These are phyloP conservation scores for Ophiostoma triangulosporum DNA, from an alignment of 2,329 filamentous ascomycete genomes.

Conservation along the genomic window DNA sequence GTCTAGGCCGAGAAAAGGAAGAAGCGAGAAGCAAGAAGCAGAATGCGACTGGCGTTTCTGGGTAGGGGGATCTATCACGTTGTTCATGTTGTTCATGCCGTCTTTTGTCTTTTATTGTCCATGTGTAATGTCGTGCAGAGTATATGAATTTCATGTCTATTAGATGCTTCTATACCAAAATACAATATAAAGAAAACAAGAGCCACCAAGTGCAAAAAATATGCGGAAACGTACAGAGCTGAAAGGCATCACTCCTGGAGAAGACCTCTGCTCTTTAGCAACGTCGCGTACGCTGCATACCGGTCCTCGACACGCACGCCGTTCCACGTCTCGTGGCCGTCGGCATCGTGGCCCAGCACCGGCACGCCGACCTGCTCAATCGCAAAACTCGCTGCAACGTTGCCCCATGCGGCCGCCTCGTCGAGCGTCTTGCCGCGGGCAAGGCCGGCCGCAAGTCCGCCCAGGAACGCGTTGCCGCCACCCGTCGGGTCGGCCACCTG, in stretches of 20 bases:
- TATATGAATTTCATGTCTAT: background rate
- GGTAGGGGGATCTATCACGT: constrained; percentile 2
- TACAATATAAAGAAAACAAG: background rate
- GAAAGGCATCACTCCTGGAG: background rate
- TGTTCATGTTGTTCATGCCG: background rate
- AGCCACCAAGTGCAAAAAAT: background rate
- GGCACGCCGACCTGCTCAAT: constrained; percentile 92
- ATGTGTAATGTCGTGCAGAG: too few relatives aligned
- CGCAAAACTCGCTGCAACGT: constrained; percentile 75
- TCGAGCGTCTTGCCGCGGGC: constrained; percentile 46
- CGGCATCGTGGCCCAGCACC: constrained; percentile 31
- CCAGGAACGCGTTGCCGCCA: constrained; percentile 80
- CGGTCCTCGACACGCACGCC: constrained; percentile 38
- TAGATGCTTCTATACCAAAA: background rate
- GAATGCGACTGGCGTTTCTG: constrained; percentile 7
- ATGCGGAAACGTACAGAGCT: background rate
- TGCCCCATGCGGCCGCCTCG: constrained; percentile 65
- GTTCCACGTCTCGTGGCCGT: constrained; percentile 48
- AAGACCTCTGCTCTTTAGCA: background rate
- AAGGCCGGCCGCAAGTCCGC: constrained; percentile 43
- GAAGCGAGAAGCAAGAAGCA: background rate
- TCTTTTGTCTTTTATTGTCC: background rate
- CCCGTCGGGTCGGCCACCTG: constrained; percentile 85
- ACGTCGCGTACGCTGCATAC: constrained; percentile 33
- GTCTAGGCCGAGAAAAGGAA: constrained; percentile 29